Evolutionary conservation across 2,329 filamentous ascomycete genomes (phyloP), one percentile per base, ranked within the genome.

Genomic region (Hymenotorrendiella dingleyae): DNA sequence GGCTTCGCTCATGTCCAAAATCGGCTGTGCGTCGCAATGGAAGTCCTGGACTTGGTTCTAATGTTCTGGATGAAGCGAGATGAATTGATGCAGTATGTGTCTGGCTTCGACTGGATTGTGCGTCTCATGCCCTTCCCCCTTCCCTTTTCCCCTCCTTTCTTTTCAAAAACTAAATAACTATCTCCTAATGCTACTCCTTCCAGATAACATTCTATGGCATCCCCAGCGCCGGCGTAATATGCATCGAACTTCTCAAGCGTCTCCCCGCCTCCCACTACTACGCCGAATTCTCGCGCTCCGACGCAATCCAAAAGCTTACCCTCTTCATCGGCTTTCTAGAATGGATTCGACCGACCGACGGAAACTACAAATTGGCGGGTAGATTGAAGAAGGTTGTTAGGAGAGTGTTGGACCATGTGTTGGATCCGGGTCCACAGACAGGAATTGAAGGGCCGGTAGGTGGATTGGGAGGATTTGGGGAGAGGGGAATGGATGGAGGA

Each of bases 331-430:
- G 52, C 2, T 61, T 59, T 35, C 38, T 59, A 8, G 55, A 59
- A 39, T 61, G 58, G 58, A 53, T 59, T 3, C 42, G 57, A 6
- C 52, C 53, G 6, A 60, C 57, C 6, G 55, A 60, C 41, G 57
- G 57, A 1, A 60, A 61, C 26, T 57, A 53, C 30, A 39, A 42
- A 6, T 47, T 60, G 4, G 54, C 52, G 8, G 48, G 49, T 22
- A 43, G 54, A 16, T 34, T 59, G 23, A 44, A 41, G 21, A 54
- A 50, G 29, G 54, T 59, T 0, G 41, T 57, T 17, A 40, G 45
- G 16, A 46, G 49, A 20, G 55, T 59, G 6, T 24, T 59, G 5
- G 53, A 55, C 42, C 46, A 53, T 47, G 52, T 59, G 6, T 34
- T 59, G 6, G 53, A 56, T 22, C 43, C 46, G 11, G 11, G 22